A percentile compares a stretch with the other conserved stretches of the same genome.
Evolutionary conservation across 169 alveolate genomes (phyloP).

Genomic region (Plasmodium knowlesi): DNA sequence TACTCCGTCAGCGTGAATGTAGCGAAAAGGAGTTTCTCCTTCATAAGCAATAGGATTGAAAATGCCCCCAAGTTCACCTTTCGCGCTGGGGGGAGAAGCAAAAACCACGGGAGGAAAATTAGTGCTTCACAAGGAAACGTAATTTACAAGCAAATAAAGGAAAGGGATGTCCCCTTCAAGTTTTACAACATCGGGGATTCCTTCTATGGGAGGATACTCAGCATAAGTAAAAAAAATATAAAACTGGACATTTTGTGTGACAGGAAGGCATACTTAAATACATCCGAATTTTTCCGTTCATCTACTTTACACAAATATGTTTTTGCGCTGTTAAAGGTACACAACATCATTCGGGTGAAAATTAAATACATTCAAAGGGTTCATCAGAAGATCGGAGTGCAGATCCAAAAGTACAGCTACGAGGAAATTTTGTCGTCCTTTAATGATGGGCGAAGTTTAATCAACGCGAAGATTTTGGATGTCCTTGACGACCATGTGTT

Average conservation of each 20-base stretch:
- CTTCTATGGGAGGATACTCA: conserved; percentile 58
- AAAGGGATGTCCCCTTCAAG: conserved; percentile 25
- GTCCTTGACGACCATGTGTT: background rate
- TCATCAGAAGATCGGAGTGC: conserved; percentile 41
- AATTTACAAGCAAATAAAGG: conserved; percentile 32
- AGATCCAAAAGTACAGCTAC: conserved; percentile 27
- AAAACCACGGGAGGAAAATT: background rate
- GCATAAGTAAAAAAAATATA: conserved; percentile 31
- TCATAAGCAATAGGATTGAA: background rate
- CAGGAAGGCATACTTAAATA: conserved; percentile 64
- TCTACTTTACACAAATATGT: conserved; percentile 20
- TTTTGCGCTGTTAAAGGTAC: conserved; percentile 8
- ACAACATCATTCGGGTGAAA: conserved; percentile 54
- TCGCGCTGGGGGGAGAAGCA: background rate
- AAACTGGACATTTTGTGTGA: conserved; percentile 67
- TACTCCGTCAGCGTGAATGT: background rate
- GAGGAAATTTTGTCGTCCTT: conserved; percentile 59
- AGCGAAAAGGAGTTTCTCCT: background rate
- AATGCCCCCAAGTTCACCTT: background rate
- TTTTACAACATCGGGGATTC: conserved; percentile 45
- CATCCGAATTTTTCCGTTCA: conserved; percentile 30
- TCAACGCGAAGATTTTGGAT: conserved; percentile 20
- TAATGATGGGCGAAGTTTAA: background rate
- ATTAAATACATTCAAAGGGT: conserved; percentile 27
- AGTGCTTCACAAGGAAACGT: conserved; percentile 13